Evolutionary conservation across 2,329 filamentous ascomycete genomes (phyloP).

Genomic region (Gnomoniopsis sp.): DNA sequence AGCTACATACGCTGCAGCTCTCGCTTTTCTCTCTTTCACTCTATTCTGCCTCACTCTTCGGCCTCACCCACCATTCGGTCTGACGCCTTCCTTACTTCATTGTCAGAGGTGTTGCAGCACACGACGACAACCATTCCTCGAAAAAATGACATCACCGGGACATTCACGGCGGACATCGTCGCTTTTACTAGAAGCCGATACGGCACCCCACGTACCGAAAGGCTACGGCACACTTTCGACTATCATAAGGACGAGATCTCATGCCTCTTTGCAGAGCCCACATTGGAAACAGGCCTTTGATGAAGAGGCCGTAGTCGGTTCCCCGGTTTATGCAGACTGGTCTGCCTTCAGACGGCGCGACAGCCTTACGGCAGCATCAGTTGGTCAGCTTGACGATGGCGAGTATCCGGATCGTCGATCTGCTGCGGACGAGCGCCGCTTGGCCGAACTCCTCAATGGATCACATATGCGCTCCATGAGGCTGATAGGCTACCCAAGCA

Average conservation of each 20-base stretch:
- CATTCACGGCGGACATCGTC: constrained; percentile 24
- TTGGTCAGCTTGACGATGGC: constrained; percentile 14
- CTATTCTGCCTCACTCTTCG: not conserved
- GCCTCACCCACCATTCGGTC: too few relatives aligned
- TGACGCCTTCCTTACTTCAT: not conserved
- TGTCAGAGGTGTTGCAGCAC: not conserved
- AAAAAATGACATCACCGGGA: constrained; percentile 36
- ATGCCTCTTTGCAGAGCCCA: constrained; percentile 19
- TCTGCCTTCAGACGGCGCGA: constrained; percentile 17
- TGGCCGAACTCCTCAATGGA: constrained; percentile 58
- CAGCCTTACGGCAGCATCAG: not conserved
- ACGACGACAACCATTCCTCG: constrained; percentile 56
- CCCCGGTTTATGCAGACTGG: constrained; percentile 15
- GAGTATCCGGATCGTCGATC: constrained; percentile 40
- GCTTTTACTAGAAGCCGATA: constrained; percentile 33
- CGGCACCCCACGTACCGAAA: constrained; percentile 52
- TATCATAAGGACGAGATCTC: constrained; percentile 47
- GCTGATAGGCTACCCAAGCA: constrained; percentile 85
- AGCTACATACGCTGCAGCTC: too few relatives aligned
- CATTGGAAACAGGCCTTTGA: constrained; percentile 10
- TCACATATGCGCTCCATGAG: constrained; percentile 78
- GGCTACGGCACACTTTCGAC: constrained; percentile 31
- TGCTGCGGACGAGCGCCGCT: constrained; percentile 53
- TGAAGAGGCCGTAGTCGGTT: constrained; percentile 13
- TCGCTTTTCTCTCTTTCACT: too few relatives aligned